A percentile compares a stretch with the other conserved stretches of the same genome.
Conservation (phyloP, 2,329 filamentous ascomycete genomes). For the Paecilomyces variotii region DNA sequence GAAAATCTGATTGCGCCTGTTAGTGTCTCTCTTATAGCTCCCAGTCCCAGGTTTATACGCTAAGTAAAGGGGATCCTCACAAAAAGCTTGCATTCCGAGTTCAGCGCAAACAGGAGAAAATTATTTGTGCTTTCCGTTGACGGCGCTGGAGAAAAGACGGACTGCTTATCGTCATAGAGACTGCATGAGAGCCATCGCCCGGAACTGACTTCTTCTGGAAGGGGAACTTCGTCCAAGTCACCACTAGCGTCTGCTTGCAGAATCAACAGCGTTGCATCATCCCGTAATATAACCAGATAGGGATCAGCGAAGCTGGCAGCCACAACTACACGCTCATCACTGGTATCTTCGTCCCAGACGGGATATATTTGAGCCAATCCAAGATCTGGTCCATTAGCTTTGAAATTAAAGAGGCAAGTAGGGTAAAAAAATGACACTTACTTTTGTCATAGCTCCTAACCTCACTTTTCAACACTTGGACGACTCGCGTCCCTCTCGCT, state of each 20-base stretch:
- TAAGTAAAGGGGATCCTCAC: conserved; percentile 41
- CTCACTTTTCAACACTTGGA: conserved; percentile 81
- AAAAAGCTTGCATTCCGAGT: conserved; percentile 62
- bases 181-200: conserved; percentile 78
- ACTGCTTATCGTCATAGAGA: conserved; percentile 62
- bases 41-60: background rate
- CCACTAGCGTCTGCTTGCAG: conserved; percentile 71
- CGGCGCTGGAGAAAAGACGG: conserved; percentile 43
- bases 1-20: conserved; percentile 54
- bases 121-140: conserved; percentile 32
- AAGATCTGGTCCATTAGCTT: conserved; percentile 52
- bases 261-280: conserved; percentile 73
- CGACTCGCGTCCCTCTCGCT: conserved; percentile 69
- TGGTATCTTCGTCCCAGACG: conserved; percentile 84
- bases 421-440: conserved; percentile 39
- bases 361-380: conserved; percentile 85
- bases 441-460: conserved; percentile 84
- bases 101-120: conserved; percentile 69
- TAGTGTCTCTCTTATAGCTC: conserved; percentile 4
- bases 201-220: conserved; percentile 49
- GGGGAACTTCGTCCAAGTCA: conserved; percentile 75
- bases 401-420: conserved; percentile 1
- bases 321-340: conserved; percentile 64
- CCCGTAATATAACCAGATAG: conserved; percentile 72
- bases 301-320: conserved; percentile 80